Evolutionary conservation across 768 basidiomycete species (phyloP).

Genomic region (Xerocomellus intermedius): DNA sequence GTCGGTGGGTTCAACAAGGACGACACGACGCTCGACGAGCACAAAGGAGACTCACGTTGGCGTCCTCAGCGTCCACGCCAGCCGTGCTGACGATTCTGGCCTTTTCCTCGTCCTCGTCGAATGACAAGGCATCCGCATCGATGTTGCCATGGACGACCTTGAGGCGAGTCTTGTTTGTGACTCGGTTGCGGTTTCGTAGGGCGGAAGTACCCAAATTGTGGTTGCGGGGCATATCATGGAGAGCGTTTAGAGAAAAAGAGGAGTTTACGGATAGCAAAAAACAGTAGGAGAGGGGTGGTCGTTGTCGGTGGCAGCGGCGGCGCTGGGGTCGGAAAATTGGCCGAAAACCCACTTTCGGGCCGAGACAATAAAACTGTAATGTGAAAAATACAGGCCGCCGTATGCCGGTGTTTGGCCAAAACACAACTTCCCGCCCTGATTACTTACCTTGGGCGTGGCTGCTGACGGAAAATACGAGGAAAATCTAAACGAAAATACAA

Average conservation of each 20-base stretch:
- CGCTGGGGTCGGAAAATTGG: slow-evolving; percentile 60
- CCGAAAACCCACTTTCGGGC: slow-evolving; percentile 60
- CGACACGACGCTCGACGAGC: slow-evolving; percentile 35
- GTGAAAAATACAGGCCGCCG: slow-evolving; percentile 30
- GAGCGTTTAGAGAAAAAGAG: slow-evolving; percentile 36
- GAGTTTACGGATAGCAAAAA: slow-evolving; percentile 38
- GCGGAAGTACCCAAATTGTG: slow-evolving; percentile 73
- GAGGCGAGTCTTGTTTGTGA: slow-evolving; percentile 90
- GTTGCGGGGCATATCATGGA: slow-evolving; percentile 89
- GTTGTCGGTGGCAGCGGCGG: slow-evolving; percentile 55
- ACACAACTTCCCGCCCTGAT: slow-evolving; percentile 24
- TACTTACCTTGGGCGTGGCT: slow-evolving; percentile 25
- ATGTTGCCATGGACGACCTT: slow-evolving; percentile 79
- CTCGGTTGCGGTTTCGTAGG: slow-evolving; percentile 83
- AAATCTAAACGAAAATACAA: slow-evolving; percentile 14
- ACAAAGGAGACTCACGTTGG: slow-evolving; percentile 70
- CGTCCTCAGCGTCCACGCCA: slow-evolving; percentile 90
- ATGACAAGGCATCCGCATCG: slow-evolving; percentile 75
- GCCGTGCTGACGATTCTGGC: slow-evolving; percentile 77
- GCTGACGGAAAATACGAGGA: neutral
- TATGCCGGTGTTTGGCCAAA: slow-evolving; percentile 35
- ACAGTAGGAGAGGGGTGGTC: slow-evolving; percentile 33
- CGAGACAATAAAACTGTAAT: slow-evolving; percentile 40
- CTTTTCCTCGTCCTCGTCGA: slow-evolving; percentile 87
- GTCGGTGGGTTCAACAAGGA: slow-evolving; percentile 41